Evolutionary conservation across 1,284 basidiomycete genomes (phyloP).

Genomic region (Cryptococcus hybrid): DNA sequence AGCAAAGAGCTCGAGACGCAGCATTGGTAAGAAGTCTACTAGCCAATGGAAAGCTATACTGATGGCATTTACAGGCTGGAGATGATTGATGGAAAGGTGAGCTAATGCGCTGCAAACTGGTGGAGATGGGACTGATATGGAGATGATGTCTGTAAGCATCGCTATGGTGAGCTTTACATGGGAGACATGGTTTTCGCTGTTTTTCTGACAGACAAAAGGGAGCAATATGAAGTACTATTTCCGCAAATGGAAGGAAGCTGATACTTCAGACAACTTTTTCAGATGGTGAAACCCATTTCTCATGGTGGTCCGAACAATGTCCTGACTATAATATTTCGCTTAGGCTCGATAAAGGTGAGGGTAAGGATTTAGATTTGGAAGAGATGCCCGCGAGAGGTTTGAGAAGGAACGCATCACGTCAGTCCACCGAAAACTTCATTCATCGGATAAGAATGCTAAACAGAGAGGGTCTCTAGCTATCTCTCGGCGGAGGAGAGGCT

Average conservation of each 20-base stretch:
- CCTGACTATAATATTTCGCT: not conserved
- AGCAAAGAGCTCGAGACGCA: slow-evolving; percentile 37
- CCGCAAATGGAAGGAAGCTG: slow-evolving; percentile 60
- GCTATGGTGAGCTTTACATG: slow-evolving; percentile 46
- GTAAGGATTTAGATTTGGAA: slow-evolving; percentile 62
- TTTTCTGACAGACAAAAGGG: slow-evolving; percentile 2
- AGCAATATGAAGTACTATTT: slow-evolving; percentile 59
- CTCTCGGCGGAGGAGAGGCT: slow-evolving; percentile 66
- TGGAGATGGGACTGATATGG: not conserved
- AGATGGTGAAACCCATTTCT: slow-evolving; percentile 54
- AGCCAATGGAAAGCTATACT: not conserved
- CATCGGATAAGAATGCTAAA: not conserved
- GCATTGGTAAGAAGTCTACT: slow-evolving; percentile 27
- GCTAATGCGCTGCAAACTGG: slow-evolving; percentile 35
- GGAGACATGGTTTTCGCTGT: slow-evolving; percentile 33
- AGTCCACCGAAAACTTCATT: not conserved
- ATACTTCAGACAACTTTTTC: slow-evolving; percentile 70
- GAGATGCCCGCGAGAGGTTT: slow-evolving; percentile 67
- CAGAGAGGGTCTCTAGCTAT: slow-evolving; percentile 53
- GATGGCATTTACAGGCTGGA: slow-evolving; percentile 55
- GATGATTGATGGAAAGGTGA: slow-evolving; percentile 69
- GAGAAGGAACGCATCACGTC: slow-evolving; percentile 60
- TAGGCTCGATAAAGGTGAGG: slow-evolving; percentile 70
- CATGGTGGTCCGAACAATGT: not conserved
- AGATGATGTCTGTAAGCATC: slow-evolving; percentile 37